Evolutionary conservation across 768 basidiomycete species (phyloP).

Genomic region (Boletus speciosus): DNA sequence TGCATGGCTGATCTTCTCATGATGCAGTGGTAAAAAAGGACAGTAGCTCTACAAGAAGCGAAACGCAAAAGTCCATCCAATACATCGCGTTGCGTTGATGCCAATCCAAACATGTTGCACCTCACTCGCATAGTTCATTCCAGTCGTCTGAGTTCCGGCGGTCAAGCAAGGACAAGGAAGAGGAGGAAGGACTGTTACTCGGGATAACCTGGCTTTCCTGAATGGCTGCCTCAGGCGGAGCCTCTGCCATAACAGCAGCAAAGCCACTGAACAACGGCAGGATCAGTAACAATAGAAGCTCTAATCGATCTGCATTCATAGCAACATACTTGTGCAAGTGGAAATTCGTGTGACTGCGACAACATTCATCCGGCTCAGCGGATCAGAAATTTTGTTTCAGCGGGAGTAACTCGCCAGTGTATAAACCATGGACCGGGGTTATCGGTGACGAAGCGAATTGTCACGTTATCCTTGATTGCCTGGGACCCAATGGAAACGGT

Average conservation of each 20-base stretch:
- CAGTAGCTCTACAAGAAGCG: not conserved
- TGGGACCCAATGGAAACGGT: conserved; percentile 35
- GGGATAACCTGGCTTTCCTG: conserved; percentile 15
- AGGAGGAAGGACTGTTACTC: conserved; percentile 1
- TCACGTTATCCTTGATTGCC: conserved; percentile 38
- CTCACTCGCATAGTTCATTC: conserved; percentile 13
- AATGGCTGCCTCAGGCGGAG: conserved; percentile 6
- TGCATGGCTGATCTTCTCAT: not conserved
- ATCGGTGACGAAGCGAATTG: conserved; percentile 63
- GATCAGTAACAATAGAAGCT: not conserved
- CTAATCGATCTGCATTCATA: not conserved
- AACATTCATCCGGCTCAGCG: not conserved
- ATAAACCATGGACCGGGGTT: conserved; percentile 42
- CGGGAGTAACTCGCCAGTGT: conserved; percentile 13
- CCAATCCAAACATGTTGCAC: not conserved
- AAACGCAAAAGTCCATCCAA: not conserved
- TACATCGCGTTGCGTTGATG: not conserved
- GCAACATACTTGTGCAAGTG: conserved; percentile 19
- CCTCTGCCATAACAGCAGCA: conserved; percentile 21
- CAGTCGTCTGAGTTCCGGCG: conserved; percentile 3
- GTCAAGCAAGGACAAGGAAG: not conserved
- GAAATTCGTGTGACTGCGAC: conserved; percentile 20
- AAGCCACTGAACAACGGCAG: conserved; percentile 14
- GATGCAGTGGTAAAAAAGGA: not conserved
- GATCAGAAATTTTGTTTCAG: not conserved